Conservation (phyloP, 2,329 filamentous ascomycete genomes). For the Cryphonectria carpinicola region DNA sequence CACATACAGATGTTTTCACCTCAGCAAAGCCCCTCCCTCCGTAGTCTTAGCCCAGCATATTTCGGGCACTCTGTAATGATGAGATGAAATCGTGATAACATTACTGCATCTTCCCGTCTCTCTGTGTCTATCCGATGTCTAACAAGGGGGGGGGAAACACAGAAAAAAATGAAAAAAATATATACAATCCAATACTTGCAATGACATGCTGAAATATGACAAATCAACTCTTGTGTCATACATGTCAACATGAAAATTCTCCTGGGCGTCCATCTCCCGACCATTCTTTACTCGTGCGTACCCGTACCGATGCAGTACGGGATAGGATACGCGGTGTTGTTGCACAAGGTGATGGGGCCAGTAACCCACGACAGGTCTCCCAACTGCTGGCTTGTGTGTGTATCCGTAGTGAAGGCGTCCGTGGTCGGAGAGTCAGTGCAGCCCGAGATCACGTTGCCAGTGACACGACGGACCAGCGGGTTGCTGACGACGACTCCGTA, state of each 20-base stretch:
- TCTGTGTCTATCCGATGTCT: not conserved
- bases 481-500: constrained; percentile 45
- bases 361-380: constrained; percentile 44
- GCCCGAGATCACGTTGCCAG: constrained; percentile 42
- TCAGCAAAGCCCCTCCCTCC: not conserved
- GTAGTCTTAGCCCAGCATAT: too few species aligned
- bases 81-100: not conserved
- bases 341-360: constrained; percentile 44
- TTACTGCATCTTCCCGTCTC: not conserved
- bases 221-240: not conserved
- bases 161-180: not conserved
- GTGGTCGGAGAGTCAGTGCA: constrained; percentile 38
- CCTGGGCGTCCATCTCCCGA: not conserved
- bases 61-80: not conserved
- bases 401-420: constrained; percentile 40
- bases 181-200: not conserved
- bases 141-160: not conserved
- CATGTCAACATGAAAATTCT: not conserved
- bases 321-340: constrained; percentile 41
- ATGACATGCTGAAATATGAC: not conserved
- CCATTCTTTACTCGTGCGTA: constrained; percentile 20
- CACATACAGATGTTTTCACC: too few species aligned
- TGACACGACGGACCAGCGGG: constrained; percentile 39
- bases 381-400: constrained; percentile 39
- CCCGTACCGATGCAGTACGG: constrained; percentile 44